These are phyloP conservation scores for Thraustotheca clavata DNA, from an alignment of 352 stramenopile species.

Conservation along the genomic window DNA sequence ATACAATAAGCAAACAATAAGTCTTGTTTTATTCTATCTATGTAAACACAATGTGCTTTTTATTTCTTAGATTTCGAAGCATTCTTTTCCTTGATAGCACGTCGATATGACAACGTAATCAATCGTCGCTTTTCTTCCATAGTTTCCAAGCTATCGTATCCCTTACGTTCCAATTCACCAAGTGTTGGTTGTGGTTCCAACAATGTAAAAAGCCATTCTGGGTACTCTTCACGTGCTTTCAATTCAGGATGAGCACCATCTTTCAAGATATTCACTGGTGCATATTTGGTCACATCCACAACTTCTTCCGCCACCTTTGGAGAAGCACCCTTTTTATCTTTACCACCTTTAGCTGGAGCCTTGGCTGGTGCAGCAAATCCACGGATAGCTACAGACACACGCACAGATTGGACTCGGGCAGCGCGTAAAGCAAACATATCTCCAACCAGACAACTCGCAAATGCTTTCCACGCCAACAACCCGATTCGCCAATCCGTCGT, in stretches of 20 bases:
- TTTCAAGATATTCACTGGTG: slow-evolving; percentile 82
- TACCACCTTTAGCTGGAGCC: slow-evolving; percentile 28
- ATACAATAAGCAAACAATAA: not conserved
- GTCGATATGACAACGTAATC: slow-evolving; percentile 64
- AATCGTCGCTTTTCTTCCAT: slow-evolving; percentile 72
- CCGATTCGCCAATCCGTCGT: not conserved
- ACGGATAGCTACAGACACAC: not conserved
- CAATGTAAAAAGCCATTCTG: slow-evolving; percentile 74
- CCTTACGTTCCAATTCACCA: slow-evolving; percentile 64
- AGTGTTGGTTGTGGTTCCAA: slow-evolving; percentile 63
- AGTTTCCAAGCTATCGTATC: slow-evolving; percentile 64
- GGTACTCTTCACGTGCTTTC: slow-evolving; percentile 74
- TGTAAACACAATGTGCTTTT: slow-evolving; percentile 4
- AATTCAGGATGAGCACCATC: slow-evolving; percentile 72
- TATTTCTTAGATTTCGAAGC: slow-evolving; percentile 83
- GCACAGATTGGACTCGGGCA: not conserved
- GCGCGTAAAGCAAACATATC: not conserved
- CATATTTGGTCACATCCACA: slow-evolving; percentile 63
- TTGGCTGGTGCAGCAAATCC: slow-evolving; percentile 17
- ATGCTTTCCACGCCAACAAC: not conserved
- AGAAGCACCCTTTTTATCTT: slow-evolving; percentile 50
- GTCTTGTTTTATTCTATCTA: slow-evolving; percentile 7
- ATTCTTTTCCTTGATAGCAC: slow-evolving; percentile 64
- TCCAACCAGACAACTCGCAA: not conserved
- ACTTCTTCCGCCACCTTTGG: slow-evolving; percentile 52